Percentiles rank a stretch among this genome's conserved stretches.
These are phyloP conservation scores for Saccharomycopsis sp. DNA, from an alignment of 805 yeast genomes.

Conservation along the genomic window DNA sequence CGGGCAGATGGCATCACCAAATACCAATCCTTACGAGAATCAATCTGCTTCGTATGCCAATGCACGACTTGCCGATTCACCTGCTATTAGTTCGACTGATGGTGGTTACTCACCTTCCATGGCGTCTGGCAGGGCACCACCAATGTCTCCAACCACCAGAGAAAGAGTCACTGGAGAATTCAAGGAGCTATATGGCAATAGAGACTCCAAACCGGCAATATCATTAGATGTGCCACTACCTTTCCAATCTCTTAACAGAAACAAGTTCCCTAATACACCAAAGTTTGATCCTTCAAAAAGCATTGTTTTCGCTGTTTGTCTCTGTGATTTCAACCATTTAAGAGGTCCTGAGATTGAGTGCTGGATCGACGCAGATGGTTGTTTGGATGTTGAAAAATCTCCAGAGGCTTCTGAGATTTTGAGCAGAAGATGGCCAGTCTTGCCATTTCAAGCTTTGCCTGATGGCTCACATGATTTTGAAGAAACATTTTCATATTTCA, in stretches of 20 bases:
- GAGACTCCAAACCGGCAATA: constrained; percentile 7
- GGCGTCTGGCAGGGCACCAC: constrained; percentile 1
- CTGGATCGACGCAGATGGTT: constrained; percentile 52
- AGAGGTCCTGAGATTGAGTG: constrained; percentile 95
- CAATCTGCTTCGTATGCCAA: not conserved
- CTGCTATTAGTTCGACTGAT: not conserved
- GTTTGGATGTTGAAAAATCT: constrained; percentile 29
- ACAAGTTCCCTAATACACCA: constrained; percentile 15
- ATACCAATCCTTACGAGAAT: no score
- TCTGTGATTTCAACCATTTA: constrained; percentile 87
- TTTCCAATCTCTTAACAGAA: constrained; percentile 9
- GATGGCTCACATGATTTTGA: constrained; percentile 93
- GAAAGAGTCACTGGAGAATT: constrained; percentile 13
- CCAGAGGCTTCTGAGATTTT: constrained; percentile 27
- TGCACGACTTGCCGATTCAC: not conserved
- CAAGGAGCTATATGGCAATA: constrained; percentile 6
- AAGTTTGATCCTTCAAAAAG: constrained; percentile 20
- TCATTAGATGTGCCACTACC: constrained; percentile 15
- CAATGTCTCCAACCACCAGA: constrained; percentile 17
- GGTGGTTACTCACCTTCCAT: not conserved
- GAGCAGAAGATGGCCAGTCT: constrained; percentile 60
- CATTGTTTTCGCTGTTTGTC: constrained; percentile 70
- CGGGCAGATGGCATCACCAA: no score
- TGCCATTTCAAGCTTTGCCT: constrained; percentile 92
- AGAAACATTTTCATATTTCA: constrained; percentile 88